Base-by-base conservation (phyloP, 148 eudicot genomes). In the Persicaria maculosa region DNA sequence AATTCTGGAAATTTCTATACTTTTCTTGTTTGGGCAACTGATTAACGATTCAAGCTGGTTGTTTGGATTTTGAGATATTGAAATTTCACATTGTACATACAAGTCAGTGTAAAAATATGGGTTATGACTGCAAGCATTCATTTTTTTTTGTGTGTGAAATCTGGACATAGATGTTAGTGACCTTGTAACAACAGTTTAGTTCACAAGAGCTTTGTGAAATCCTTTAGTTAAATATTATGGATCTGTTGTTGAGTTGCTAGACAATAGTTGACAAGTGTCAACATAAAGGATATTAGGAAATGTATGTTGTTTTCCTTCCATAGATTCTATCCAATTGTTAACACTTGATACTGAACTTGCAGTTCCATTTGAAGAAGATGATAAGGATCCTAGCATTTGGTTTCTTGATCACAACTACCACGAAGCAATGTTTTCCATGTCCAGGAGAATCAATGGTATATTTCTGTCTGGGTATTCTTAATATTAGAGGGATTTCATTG, bases 361-460 rank as follows among this genome's bases (percentile, higher is more conserved):
- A 94, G 97, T 94, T 40, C 98, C 98, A 47, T 94, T 94, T 79
- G 98, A 94, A 82, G 98, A 94, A 84, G 98, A 94, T 75, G 98
- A 91, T 69, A 90, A 89, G 84, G 97, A 94, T 59, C 84, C 89
- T n/a, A 91, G 96, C 80, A 94, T 94, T 79, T 94, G 97, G 96
- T 94, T 94, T 88, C 97, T 94, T 74, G 98, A 94, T 71, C 98
- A 94, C 83, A 94, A 94, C 82, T 94, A 91, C 81, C 98, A 94
- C 77, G 98, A 91, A 78, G 79, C 96, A 47, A 94, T 94, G 96
- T 94, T 87, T 68, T 88, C 96, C 79, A 94, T 94, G 98, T 94
- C 84, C 76, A 81, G 94, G 84, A 88, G 96, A 82, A 94, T 94
- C 25, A 91, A 94, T 80, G 98, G 98, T 92, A 79, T 8, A 31